A percentile compares a stretch with the other conserved stretches of the same genome.
Conservation (phyloP, 1,139 yeast genomes). For the Suhomyces bribrorum region DNA sequence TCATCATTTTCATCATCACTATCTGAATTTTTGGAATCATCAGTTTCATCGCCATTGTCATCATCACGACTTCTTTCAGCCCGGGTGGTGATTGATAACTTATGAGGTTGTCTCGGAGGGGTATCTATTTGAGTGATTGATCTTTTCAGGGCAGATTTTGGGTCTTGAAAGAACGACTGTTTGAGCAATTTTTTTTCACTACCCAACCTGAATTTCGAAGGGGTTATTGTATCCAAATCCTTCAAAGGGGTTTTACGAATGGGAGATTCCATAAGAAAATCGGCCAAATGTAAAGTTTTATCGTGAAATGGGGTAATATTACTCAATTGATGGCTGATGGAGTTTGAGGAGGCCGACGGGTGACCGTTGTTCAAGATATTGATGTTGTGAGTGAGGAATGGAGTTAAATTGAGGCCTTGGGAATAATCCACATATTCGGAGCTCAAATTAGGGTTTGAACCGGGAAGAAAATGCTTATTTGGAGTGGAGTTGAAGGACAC, state of each 20-base stretch:
- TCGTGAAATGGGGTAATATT: slow-evolving; percentile 48
- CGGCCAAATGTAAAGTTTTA: slow-evolving; percentile 43
- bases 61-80: slow-evolving; percentile 20
- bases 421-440: slow-evolving; percentile 31
- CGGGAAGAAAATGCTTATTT: slow-evolving; percentile 16
- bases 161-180: slow-evolving; percentile 24
- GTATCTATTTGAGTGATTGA: slow-evolving; percentile 42
- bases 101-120: slow-evolving; percentile 44
- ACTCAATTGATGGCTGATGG: slow-evolving; percentile 22
- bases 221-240: slow-evolving; percentile 45
- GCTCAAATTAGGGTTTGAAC: slow-evolving; percentile 12
- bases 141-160: slow-evolving; percentile 33
- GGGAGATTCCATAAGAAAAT: slow-evolving; percentile 50
- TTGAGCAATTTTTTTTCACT: slow-evolving; percentile 22
- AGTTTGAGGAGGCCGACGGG: slow-evolving; percentile 16
- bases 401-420: slow-evolving; percentile 46
- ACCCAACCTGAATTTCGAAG: slow-evolving; percentile 39
- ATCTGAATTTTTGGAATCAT: slow-evolving; percentile 15
- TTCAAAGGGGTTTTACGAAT: slow-evolving; percentile 33
- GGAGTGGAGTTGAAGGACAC: slow-evolving; percentile 43
- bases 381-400: slow-evolving; percentile 44
- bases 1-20: slow-evolving; percentile 14
- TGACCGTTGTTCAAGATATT: slow-evolving; percentile 22
- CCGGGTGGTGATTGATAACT: slow-evolving; percentile 26
- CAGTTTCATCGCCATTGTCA: slow-evolving; percentile 18